These are phyloP conservation scores for Claviceps paspali DNA, from an alignment of 2,329 filamentous ascomycete genomes.

Conservation along the genomic window DNA sequence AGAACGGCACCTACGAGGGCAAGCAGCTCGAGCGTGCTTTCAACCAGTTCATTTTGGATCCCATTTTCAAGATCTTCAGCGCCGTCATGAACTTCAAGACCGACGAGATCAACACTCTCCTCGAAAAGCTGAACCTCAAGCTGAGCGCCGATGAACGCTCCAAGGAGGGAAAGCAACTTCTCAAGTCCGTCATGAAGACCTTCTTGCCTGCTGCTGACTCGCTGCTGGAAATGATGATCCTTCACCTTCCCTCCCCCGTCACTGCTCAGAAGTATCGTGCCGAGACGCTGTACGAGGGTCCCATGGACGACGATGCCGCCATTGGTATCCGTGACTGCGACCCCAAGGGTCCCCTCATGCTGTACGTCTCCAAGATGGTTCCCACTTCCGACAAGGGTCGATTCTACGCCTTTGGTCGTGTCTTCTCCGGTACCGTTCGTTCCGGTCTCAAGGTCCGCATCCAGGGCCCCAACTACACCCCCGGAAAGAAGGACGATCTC, in stretches of 20 bases:
- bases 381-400: conserved; percentile 98
- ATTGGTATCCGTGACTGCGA: conserved; percentile 98
- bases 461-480: conserved; percentile 96
- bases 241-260: conserved; percentile 91
- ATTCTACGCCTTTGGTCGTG: conserved; percentile 99
- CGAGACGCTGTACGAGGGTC: conserved; percentile 98
- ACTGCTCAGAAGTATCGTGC: conserved; percentile 95
- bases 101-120: conserved; percentile 69
- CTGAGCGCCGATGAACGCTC: conserved; percentile 74
- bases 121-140: conserved; percentile 93
- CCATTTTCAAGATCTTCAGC: conserved; percentile 98
- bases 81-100: conserved; percentile 98
- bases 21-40: conserved; percentile 93
- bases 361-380: conserved; percentile 99
- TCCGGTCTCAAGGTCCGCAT: conserved; percentile 99
- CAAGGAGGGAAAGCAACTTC: conserved; percentile 90
- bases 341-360: conserved; percentile 95
- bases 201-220: conserved; percentile 98
- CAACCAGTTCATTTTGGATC: conserved; percentile 99
- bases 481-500: conserved; percentile 96
- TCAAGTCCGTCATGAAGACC: conserved; percentile 97
- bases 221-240: conserved; percentile 99
- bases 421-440: conserved; percentile 95
- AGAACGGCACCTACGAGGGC: conserved; percentile 66
- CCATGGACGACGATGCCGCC: conserved; percentile 77